Conservation (phyloP, 106 monocot genomes). For the Dendrobium huoshanense region DNA sequence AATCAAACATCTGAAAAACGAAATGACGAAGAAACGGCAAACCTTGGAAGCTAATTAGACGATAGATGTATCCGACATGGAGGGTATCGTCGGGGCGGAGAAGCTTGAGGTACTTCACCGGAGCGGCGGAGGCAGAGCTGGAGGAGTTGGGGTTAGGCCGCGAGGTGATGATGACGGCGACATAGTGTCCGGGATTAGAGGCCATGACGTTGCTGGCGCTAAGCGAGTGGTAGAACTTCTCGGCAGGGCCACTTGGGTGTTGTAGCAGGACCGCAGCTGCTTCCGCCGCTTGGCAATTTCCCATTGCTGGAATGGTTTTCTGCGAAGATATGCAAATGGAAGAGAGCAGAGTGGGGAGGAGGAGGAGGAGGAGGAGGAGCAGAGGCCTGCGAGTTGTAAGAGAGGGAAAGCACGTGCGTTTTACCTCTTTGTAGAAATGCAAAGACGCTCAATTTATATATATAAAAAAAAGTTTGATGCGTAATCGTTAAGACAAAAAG, state of each 20-base stretch:
- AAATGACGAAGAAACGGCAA: not conserved
- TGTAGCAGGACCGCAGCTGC: slow-evolving; percentile 43
- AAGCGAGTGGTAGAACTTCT: slow-evolving; percentile 47
- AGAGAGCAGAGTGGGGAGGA: too few species aligned
- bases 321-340: too few species aligned
- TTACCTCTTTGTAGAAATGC: too few species aligned
- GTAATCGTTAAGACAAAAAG: too few species aligned
- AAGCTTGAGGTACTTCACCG: slow-evolving; percentile 44
- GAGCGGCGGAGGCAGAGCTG: slow-evolving; percentile 17
- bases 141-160: slow-evolving; percentile 13
- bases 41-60: slow-evolving; percentile 56
- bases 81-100: slow-evolving; percentile 46
- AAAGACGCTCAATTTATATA: too few species aligned
- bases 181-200: slow-evolving; percentile 53
- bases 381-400: too few species aligned
- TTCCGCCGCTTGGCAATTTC: slow-evolving; percentile 59
- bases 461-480: too few species aligned
- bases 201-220: slow-evolving; percentile 48
- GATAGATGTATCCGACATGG: slow-evolving; percentile 41
- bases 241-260: slow-evolving; percentile 41
- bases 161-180: slow-evolving; percentile 31
- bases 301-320: slow-evolving; percentile 22
- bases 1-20: not conserved
- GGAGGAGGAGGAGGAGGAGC: too few species aligned
- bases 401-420: too few species aligned